Percentiles rank a stretch among this genome's conserved stretches.
Evolutionary conservation across 2,329 filamentous ascomycete species (phyloP).

Genomic region (Sporothrix phasma): DNA sequence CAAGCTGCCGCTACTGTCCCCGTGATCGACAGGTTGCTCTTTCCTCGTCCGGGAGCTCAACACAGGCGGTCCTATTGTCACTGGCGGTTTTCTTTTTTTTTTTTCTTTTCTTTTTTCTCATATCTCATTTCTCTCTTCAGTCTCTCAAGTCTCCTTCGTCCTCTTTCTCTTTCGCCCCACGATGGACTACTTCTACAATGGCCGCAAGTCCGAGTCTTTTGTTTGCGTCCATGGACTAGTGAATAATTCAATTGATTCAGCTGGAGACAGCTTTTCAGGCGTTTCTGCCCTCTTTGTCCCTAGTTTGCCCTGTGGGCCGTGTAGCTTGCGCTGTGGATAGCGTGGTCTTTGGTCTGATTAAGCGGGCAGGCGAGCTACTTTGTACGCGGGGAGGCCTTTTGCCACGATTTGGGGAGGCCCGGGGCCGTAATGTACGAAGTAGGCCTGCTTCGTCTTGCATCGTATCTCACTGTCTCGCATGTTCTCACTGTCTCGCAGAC

Average conservation of each 20-base stretch:
- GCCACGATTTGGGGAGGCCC: not conserved
- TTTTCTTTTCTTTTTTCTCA: too few relatives aligned
- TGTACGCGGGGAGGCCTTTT: not conserved
- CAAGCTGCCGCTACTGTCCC: not conserved
- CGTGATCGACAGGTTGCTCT: not conserved
- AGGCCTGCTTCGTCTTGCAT: too few relatives aligned
- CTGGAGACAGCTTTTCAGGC: not conserved
- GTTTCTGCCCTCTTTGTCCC: not conserved
- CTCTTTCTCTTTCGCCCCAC: not conserved
- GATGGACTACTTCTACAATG: too few relatives aligned
- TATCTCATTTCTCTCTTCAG: too few relatives aligned
- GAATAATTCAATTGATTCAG: too few relatives aligned
- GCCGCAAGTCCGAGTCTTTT: not conserved
- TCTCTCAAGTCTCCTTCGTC: not conserved
- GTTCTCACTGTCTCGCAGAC: too few relatives aligned
- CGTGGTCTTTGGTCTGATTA: conserved; percentile 7
- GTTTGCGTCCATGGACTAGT: too few relatives aligned
- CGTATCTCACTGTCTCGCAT: too few relatives aligned
- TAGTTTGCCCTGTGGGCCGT: too few relatives aligned
- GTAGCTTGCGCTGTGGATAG: not conserved
- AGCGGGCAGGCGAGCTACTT: not conserved
- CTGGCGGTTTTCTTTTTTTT: too few relatives aligned
- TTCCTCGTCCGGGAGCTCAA: not conserved
- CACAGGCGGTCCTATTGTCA: too few relatives aligned
- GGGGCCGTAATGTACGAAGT: too few relatives aligned